These are phyloP conservation scores for Corchorus capsularis DNA, from an alignment of 345 rosid genomes.

Conservation along the genomic window DNA sequence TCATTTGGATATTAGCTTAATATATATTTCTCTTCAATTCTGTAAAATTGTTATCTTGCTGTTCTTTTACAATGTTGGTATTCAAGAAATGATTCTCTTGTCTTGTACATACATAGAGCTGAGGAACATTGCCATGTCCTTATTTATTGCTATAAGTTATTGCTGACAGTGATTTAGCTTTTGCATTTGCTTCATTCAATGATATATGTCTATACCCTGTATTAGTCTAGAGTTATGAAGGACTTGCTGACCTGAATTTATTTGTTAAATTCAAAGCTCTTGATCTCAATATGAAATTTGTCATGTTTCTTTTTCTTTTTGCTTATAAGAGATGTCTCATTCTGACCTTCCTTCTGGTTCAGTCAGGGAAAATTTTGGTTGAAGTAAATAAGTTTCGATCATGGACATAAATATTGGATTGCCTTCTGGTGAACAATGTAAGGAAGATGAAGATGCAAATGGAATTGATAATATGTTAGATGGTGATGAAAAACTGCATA, in stretches of 20 bases:
- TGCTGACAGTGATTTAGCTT: not conserved
- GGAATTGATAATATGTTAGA: conserved; percentile 47
- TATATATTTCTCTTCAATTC: not conserved
- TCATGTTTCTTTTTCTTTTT: not conserved
- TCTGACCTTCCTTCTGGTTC: not conserved
- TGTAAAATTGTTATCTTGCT: not conserved
- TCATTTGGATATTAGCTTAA: not conserved
- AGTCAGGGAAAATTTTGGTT: not conserved
- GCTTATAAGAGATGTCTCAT: not conserved
- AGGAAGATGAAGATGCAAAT: conserved; percentile 50
- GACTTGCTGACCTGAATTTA: not conserved
- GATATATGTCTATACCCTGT: not conserved
- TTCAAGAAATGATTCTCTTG: not conserved
- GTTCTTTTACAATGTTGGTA: not conserved
- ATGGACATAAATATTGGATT: conserved; percentile 67
- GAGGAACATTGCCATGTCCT: not conserved
- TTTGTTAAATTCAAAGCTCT: not conserved
- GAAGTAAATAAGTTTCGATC: conserved; percentile 12
- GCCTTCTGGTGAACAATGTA: conserved; percentile 69
- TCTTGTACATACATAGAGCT: not conserved
- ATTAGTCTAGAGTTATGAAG: not conserved
- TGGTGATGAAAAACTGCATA: conserved; percentile 42
- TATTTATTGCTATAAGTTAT: not conserved
- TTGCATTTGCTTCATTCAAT: not conserved
- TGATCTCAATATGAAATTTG: not conserved